Percentiles rank a stretch among this genome's conserved stretches.
Evolutionary conservation across 805 yeast species (phyloP).

Genomic region (Pichia pseudocactophila): DNA sequence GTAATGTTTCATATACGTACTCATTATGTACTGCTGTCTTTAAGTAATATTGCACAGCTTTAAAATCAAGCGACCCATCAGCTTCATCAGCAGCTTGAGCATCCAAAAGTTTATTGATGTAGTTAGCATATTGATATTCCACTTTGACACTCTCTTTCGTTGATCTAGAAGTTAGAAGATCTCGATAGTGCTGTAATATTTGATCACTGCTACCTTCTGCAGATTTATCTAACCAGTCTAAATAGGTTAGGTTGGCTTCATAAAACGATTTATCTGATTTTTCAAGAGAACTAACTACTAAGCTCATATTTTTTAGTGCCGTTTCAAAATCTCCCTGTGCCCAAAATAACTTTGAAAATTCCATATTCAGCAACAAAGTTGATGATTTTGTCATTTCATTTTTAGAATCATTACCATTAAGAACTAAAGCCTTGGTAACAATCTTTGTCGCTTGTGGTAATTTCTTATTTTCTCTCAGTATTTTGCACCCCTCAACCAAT

Average conservation of each 20-base stretch:
- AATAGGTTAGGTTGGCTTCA: conserved; percentile 61
- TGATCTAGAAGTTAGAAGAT: conserved; percentile 35
- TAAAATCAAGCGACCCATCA: conserved; percentile 45
- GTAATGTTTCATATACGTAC: conserved; percentile 61
- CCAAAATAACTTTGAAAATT: conserved; percentile 80
- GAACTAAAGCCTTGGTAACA: conserved; percentile 49
- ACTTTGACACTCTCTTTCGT: conserved; percentile 53
- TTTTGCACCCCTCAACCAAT: conserved; percentile 49
- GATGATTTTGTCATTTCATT: conserved; percentile 7
- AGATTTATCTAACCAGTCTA: conserved; percentile 82
- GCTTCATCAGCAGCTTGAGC: conserved; percentile 35
- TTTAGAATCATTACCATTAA: conserved; percentile 23
- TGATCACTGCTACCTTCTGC: conserved; percentile 72
- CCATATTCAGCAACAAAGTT: conserved; percentile 42
- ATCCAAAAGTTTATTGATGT: conserved; percentile 69
- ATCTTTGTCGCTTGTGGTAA: conserved; percentile 65
- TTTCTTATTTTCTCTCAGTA: conserved; percentile 60
- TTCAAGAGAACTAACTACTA: conserved; percentile 23
- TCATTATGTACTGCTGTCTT: conserved; percentile 44
- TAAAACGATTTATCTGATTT: conserved; percentile 18
- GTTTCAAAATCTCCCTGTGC: conserved; percentile 79
- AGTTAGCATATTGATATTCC: conserved; percentile 70
- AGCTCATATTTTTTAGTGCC: conserved; percentile 60
- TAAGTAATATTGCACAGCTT: conserved; percentile 47
- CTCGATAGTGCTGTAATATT: conserved; percentile 59